Conservation (phyloP, 306 rosid species). For the Vigna mungo region DNA sequence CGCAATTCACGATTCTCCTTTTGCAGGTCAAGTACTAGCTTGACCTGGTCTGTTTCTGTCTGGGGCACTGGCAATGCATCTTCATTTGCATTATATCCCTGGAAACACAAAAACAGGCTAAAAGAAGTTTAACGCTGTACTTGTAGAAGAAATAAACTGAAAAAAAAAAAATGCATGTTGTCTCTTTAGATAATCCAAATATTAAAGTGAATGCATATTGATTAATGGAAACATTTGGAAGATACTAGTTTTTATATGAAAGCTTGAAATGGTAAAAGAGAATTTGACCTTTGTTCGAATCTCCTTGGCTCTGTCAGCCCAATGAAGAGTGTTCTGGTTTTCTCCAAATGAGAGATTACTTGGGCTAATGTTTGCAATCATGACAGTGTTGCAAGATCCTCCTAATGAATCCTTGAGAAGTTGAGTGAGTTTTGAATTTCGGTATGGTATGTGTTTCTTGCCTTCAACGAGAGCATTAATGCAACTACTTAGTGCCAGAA, state of each 20-base stretch:
- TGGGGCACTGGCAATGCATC: conserved; percentile 59
- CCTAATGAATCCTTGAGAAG: conserved; percentile 97
- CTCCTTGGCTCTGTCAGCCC: conserved; percentile 99
- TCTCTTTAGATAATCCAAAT: not conserved
- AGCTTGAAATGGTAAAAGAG: conserved; percentile 32
- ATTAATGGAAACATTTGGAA: conserved; percentile 16
- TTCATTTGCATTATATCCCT: conserved; percentile 62
- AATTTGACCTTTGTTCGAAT: conserved; percentile 78
- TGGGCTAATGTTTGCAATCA: conserved; percentile 98
- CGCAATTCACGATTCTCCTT: conserved; percentile 86
- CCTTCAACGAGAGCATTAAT: conserved; percentile 96
- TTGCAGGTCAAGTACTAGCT: conserved; percentile 80
- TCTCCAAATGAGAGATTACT: conserved; percentile 88
- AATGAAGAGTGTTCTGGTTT: conserved; percentile 94
- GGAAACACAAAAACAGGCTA: conserved; percentile 35
- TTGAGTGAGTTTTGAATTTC: conserved; percentile 94
- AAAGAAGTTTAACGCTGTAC: not conserved
- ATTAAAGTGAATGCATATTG: not conserved
- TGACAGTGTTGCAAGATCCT: conserved; percentile 90
- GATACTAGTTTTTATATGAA: conserved; percentile 28
- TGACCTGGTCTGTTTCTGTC: conserved; percentile 80
- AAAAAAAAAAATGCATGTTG: conserved; percentile 48
- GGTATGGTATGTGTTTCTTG: conserved; percentile 91
- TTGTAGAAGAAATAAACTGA: not conserved
- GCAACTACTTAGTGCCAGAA: conserved; percentile 94